A percentile compares a stretch with the other conserved stretches of the same genome.
Evolutionary conservation across 345 rosid genomes (phyloP).

Genomic region (Gossypium herbaceum): DNA sequence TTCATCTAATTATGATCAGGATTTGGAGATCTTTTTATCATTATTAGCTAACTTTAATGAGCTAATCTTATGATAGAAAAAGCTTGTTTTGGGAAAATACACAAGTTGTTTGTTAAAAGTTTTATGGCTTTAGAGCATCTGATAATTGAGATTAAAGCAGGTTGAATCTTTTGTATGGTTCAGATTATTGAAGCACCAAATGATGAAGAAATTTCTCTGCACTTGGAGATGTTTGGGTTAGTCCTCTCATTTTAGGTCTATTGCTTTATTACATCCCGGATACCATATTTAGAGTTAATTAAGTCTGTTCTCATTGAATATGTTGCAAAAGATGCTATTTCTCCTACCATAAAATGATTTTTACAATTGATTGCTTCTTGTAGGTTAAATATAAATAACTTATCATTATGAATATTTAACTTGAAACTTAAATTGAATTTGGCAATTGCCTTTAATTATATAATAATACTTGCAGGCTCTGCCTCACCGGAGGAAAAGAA

Average conservation of each 20-base stretch:
- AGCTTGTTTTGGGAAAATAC: background rate
- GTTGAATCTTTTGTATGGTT: slow-evolving; percentile 29
- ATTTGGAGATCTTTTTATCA: background rate
- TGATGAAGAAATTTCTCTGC: slow-evolving; percentile 83
- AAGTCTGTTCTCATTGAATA: background rate
- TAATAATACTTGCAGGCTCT: slow-evolving; percentile 45
- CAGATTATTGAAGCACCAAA: slow-evolving; percentile 97
- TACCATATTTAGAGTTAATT: background rate
- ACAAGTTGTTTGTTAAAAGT: background rate
- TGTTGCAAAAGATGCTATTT: background rate
- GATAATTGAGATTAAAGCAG: slow-evolving; percentile 19
- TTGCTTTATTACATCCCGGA: slow-evolving; percentile 10
- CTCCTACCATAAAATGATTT: background rate
- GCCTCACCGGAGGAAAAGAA: slow-evolving; percentile 93
- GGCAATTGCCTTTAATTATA: slow-evolving; percentile 1
- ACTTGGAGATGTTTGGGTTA: slow-evolving; percentile 83
- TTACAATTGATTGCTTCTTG: slow-evolving; percentile 3
- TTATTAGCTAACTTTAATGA: background rate
- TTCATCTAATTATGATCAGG: background rate
- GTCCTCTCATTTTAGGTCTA: slow-evolving; percentile 20
- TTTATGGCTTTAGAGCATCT: slow-evolving; percentile 16
- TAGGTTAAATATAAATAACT: background rate
- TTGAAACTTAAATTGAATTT: slow-evolving; percentile 10
- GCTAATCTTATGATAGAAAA: background rate
- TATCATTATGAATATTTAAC: background rate